phyloP scores from a whole-genome alignment of 805 yeast species.

The Myxozyma melibiosi region DNA sequence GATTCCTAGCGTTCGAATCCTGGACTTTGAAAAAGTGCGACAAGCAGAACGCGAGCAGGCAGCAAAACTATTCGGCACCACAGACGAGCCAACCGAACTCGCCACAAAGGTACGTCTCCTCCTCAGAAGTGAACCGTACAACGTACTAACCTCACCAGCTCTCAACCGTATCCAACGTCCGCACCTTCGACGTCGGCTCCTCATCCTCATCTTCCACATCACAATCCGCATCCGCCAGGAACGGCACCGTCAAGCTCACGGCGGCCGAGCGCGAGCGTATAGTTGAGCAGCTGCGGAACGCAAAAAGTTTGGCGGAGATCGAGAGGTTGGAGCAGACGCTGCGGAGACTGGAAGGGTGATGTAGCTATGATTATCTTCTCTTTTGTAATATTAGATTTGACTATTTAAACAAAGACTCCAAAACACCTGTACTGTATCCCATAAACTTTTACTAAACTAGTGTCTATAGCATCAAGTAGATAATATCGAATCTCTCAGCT shows the following conservation, averaged over 20 bases:
- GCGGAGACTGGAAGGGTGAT: slow-evolving; percentile 6
- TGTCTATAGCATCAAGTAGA: too few species aligned
- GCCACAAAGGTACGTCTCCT: slow-evolving; percentile 44
- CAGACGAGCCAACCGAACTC: slow-evolving; percentile 36
- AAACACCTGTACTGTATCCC: too few species aligned
- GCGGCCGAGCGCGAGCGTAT: slow-evolving; percentile 57
- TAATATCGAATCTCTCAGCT: background rate
- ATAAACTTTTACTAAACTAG: too few species aligned
- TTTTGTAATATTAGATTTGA: too few species aligned
- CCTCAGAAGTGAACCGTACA: too few species aligned
- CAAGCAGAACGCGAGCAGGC: slow-evolving; percentile 55
- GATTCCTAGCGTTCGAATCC: slow-evolving; percentile 60
- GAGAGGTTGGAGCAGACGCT: slow-evolving; percentile 59
- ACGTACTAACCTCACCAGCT: background rate
- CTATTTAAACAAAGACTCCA: too few species aligned
- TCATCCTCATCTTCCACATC: background rate
- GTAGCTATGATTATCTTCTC: too few species aligned
- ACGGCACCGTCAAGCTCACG: slow-evolving; percentile 47
- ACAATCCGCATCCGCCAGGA: background rate
- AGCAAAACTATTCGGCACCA: slow-evolving; percentile 47
- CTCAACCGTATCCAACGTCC: slow-evolving; percentile 8
- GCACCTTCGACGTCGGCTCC: slow-evolving; percentile 38
- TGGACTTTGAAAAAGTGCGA: slow-evolving; percentile 71
- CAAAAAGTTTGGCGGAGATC: slow-evolving; percentile 74
- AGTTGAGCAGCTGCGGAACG: slow-evolving; percentile 57